Evolutionary conservation across 176 grass and related monocot species (phyloP).

Genomic region (Juncus effusus): DNA sequence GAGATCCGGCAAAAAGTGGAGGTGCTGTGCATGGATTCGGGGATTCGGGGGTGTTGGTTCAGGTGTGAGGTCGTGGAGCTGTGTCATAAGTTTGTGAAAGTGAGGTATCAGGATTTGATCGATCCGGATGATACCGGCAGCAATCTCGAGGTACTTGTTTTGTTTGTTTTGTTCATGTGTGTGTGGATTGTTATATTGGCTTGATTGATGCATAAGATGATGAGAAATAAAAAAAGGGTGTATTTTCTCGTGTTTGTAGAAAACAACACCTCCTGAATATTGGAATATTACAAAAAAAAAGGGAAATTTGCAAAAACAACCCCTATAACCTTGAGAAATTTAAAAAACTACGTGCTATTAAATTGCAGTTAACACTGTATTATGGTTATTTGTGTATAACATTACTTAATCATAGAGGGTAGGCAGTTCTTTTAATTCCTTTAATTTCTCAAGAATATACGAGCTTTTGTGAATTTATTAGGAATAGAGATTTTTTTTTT

Average conservation of each 20-base stretch:
- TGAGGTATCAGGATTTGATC: constrained; percentile 83
- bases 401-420: too few relatives aligned
- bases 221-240: constrained; percentile 1
- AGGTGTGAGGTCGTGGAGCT: constrained; percentile 76
- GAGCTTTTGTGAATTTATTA: too few relatives aligned
- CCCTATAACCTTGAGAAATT: too few relatives aligned
- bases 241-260: background rate
- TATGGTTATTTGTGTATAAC: too few relatives aligned
- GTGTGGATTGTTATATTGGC: background rate
- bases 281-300: too few relatives aligned
- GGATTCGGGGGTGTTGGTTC: constrained; percentile 99
- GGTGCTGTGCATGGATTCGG: constrained; percentile 84
- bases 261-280: too few relatives aligned
- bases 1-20: constrained; percentile 76
- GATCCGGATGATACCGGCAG: constrained; percentile 67
- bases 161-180: constrained; percentile 4
- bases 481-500: too few relatives aligned
- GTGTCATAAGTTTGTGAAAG: constrained; percentile 77
- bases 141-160: constrained; percentile 61
- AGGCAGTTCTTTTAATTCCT: too few relatives aligned
- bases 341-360: too few relatives aligned
- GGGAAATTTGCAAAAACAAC: too few relatives aligned
- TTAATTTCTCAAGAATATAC: too few relatives aligned
- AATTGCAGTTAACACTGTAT: too few relatives aligned
- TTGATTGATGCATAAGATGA: background rate